Percentiles rank a stretch among this genome's conserved stretches.
These are phyloP conservation scores for Fagopyrum homotropicum DNA, from an alignment of 148 eudicot species.

Conservation along the genomic window DNA sequence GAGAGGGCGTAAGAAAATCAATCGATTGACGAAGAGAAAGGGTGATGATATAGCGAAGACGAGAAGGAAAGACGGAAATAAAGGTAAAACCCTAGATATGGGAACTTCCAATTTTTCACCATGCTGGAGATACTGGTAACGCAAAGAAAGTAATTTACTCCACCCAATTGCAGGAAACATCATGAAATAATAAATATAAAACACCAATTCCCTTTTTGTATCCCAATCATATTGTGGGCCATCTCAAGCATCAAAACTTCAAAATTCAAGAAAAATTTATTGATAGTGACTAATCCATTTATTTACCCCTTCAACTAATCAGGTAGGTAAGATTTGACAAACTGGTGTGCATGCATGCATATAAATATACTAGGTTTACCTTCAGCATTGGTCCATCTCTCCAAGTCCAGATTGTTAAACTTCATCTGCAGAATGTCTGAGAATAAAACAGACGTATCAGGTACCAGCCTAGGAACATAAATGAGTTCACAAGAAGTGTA, in stretches of 20 bases:
- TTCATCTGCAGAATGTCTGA: constrained; percentile 66
- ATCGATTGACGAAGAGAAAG: background rate
- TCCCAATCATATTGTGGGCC: background rate
- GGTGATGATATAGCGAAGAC: background rate
- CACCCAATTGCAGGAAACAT: background rate
- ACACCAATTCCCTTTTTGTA: background rate
- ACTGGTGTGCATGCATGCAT: background rate
- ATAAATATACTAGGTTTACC: constrained; percentile 31
- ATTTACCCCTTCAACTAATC: background rate
- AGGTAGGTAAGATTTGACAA: background rate
- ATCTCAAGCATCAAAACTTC: background rate
- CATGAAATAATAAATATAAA: background rate
- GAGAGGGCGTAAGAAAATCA: background rate
- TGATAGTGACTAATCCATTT: background rate
- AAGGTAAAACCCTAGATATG: background rate
- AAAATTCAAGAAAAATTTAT: background rate
- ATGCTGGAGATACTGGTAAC: background rate
- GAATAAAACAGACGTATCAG: constrained; percentile 16
- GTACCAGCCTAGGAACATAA: background rate
- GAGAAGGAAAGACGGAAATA: background rate
- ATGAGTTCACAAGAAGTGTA: background rate
- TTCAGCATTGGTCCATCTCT: constrained; percentile 45
- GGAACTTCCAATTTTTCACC: background rate
- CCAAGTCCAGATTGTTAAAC: constrained; percentile 52
- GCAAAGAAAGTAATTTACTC: background rate